phyloP scores from a whole-genome alignment of 192 early-diverging fungal species.

The Coemansia sp. region DNA sequence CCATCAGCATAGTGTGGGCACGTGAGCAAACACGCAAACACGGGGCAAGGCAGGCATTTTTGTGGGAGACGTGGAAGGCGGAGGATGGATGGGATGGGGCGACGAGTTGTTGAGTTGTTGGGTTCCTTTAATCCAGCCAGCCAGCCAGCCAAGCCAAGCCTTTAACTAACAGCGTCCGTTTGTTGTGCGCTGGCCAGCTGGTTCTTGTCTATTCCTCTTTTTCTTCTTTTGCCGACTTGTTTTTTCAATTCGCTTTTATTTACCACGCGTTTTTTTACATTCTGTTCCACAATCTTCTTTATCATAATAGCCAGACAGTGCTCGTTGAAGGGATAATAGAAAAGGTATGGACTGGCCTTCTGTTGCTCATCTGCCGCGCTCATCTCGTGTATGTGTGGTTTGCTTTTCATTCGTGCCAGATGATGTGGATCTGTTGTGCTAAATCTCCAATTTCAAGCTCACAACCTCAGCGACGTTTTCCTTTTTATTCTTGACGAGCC shows the following conservation, averaged over 20 bases:
- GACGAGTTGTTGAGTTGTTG: too few species aligned
- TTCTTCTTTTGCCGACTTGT: constrained; percentile 6
- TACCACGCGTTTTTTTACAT: constrained; percentile 21
- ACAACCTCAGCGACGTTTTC: not conserved
- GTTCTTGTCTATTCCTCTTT: not conserved
- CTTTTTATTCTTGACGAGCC: not conserved
- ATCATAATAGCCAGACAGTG: constrained; percentile 9
- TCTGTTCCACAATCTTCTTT: constrained; percentile 5
- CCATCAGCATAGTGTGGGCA: not conserved
- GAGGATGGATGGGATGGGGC: not conserved
- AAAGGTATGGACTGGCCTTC: constrained; percentile 18
- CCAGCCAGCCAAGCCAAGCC: too few species aligned
- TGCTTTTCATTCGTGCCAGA: constrained; percentile 5
- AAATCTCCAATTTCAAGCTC: not conserved
- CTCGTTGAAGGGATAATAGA: constrained; percentile 26
- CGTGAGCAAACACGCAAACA: constrained; percentile 3
- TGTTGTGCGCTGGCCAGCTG: not conserved
- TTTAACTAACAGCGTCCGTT: too few species aligned
- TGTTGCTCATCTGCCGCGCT: not conserved
- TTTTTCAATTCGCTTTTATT: constrained; percentile 17
- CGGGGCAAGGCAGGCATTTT: not conserved
- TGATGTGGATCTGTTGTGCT: constrained; percentile 5
- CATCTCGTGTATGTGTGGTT: not conserved
- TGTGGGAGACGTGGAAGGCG: not conserved
- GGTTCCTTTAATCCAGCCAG: constrained; percentile 4